Conservation (phyloP, 345 rosid species). For the Eucalyptus viminalis region DNA sequence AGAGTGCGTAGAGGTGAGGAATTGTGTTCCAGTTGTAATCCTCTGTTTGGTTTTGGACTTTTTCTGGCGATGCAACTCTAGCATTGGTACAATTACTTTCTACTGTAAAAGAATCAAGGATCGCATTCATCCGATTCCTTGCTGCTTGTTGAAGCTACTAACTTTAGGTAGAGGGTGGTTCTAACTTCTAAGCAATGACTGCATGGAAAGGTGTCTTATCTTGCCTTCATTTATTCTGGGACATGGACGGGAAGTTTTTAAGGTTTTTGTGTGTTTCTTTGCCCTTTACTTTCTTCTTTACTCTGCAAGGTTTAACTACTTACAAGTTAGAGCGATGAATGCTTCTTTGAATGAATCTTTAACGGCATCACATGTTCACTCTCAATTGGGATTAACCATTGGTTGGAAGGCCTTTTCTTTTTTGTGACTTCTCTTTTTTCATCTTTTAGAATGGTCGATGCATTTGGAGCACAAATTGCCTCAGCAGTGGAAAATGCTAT, state of each 20-base stretch:
- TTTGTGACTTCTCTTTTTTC: background rate
- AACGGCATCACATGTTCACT: background rate
- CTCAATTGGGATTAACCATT: background rate
- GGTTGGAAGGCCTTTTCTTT: background rate
- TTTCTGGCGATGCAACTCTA: background rate
- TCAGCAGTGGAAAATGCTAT: slow-evolving; percentile 83
- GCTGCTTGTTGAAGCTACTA: background rate
- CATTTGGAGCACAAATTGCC: slow-evolving; percentile 66
- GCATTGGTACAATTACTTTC: background rate
- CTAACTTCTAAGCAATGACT: background rate
- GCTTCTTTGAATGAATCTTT: background rate
- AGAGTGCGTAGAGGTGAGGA: background rate
- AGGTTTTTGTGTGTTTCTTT: background rate
- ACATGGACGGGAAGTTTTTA: background rate
- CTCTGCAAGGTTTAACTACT: background rate
- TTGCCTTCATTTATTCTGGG: background rate
- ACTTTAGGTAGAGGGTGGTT: background rate
- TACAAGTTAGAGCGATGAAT: background rate
- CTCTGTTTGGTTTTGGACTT: background rate
- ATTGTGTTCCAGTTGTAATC: background rate
- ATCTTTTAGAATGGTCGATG: slow-evolving; percentile 68
- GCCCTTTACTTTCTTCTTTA: background rate
- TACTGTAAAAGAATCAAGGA: background rate
- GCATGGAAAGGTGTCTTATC: background rate
- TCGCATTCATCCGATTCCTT: background rate